phyloP scores from a whole-genome alignment of 306 rosid genomes.

The Inga oerstediana region DNA sequence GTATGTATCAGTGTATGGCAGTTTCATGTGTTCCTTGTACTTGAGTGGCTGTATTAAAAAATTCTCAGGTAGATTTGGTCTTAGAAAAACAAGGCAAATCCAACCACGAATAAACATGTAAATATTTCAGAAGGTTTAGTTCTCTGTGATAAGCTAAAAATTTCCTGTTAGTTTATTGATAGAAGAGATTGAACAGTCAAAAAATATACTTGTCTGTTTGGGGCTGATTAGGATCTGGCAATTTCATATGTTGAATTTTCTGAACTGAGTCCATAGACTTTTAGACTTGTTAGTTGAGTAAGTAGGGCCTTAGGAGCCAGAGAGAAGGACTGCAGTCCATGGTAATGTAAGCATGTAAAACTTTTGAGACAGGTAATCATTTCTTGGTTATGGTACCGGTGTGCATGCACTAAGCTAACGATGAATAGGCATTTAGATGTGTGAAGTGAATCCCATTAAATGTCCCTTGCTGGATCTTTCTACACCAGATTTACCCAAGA shows the following conservation, averaged over 20 bases:
- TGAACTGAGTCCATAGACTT: not conserved
- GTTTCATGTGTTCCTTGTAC: not conserved
- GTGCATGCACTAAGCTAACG: not conserved
- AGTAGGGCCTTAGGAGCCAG: not conserved
- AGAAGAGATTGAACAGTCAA: not conserved
- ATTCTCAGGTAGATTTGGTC: not conserved
- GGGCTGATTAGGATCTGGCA: not conserved
- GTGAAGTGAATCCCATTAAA: not conserved
- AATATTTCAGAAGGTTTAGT: not conserved
- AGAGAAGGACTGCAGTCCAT: not conserved
- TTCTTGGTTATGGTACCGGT: not conserved
- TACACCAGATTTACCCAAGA: not conserved
- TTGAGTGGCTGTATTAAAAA: not conserved
- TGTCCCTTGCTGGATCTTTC: constrained; percentile 1
- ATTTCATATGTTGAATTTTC: not conserved
- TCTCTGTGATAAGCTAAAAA: not conserved
- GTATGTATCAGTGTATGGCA: constrained; percentile 44
- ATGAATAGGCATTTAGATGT: not conserved
- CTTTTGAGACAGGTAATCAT: not conserved
- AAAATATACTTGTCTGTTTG: not conserved
- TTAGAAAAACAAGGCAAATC: not conserved
- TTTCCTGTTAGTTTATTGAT: not conserved
- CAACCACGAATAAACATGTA: not conserved
- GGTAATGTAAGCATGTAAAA: not conserved
- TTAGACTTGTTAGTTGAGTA: not conserved